Base-by-base conservation (phyloP, 1,139 yeast genomes). In the Suhomyces panamericanus region DNA sequence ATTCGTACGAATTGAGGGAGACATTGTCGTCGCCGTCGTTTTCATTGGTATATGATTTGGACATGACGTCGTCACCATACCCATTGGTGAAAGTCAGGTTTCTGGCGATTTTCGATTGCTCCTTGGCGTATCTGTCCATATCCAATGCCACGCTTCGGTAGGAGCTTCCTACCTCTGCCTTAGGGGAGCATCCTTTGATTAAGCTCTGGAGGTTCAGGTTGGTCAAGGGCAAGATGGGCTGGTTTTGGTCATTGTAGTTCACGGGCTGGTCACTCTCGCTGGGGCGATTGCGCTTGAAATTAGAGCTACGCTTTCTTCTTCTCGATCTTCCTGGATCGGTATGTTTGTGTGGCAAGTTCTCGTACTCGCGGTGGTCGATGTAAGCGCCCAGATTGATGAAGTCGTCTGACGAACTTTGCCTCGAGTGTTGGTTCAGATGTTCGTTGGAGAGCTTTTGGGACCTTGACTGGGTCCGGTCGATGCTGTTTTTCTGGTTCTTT, bases 91-190 rank as follows among this genome's bases (percentile, higher is more conserved):
- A 54, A 2, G 58, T 27, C 42, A 40, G 40, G 31, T 44, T 32
- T 20, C 51, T 46, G 12, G 64, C 63, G 35, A 59, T 54, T 27
- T 54, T 52, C n/a, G 63, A 53, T 49, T 70, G 75, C 29, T 70
- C 77, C n/a, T 57, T 56, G 2, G 75, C 58, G 49, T 59, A 73
- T 41, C 51, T 55, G 49, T 72, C 76, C 75, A 71, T 69, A 47
- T 72, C 75, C 35, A 72, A 55, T 1, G 70, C 69, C 11, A 69
- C 59, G 5, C 67, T 58, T 4, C 66, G 62, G 32, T 35, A 41
- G 24, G 41, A 29, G 22, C 28, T 36, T 4, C 29, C 26, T 2
- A 49, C 49, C 3, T 44, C 51, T n/a, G 52, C 32, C 8, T 44
- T 46, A 7, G 51, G 43, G 11, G 43, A 39, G 32, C 14, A 37